Evolutionary conservation across 306 rosid genomes (phyloP), one percentile per base, ranked within the genome.

Genomic region (Citrullus amarus): DNA sequence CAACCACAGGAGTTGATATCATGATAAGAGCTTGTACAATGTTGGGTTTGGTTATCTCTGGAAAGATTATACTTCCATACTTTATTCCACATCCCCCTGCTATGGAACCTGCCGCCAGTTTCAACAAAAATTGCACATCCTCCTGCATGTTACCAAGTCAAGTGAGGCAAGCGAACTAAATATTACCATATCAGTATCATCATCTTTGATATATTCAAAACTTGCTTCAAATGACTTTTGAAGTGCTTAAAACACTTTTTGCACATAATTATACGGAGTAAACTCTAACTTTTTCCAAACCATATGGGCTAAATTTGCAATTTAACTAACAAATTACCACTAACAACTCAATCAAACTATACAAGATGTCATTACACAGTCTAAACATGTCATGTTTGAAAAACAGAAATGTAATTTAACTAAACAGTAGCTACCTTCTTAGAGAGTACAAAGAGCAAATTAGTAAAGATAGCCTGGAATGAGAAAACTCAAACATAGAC

Each of bases 41-140:
- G 80, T 92, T 92, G 72, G 98, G 98, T 79, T 82, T 86, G 4
- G 97, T 89, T 61, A 92, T 89, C 81, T 80, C 88, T 9, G 96
- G 96, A 80, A 87, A 90, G 41, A 88, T 60, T 53, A 83, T 81
- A 68, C 96, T 90, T 18, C 96, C 98, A 81, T 93, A 93, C 86
- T 92, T 92, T 20, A 94, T 82, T 54, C 71, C 79, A 48, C 79
- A 93, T 22, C 80, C 94, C 53, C 91, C 97, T 5, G 39, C 83
- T 61, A 92, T 54, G 14, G 98, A 92, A 60, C 86, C 88, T 41
- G 53, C 89, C 58, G 51, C 69, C 72, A 90, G 13, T 80, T 87
- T 92, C 80, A 83, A 84, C 71, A 89, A 69, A 78, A 86, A 94
- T 65, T 71, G 84, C 80, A 86, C 77, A 82, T 92, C 97, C 72